Evolutionary conservation across 2,329 filamentous ascomycete species (phyloP).

Genomic region (Apiospora kogelbergensis): DNA sequence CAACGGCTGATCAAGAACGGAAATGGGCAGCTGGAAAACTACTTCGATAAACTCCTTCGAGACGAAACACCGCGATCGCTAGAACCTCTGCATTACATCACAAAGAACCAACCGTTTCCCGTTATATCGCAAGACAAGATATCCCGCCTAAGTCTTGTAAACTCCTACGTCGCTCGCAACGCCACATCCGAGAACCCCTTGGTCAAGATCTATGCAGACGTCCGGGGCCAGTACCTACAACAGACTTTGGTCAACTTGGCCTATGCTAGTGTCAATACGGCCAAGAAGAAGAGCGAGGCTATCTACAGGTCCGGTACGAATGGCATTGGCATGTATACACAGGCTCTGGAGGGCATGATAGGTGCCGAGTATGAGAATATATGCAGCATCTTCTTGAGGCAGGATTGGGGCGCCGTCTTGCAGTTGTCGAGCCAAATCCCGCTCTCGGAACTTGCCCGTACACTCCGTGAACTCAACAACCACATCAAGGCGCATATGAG

Average conservation of each 20-base stretch:
- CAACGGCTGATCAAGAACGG: slow-evolving; percentile 75
- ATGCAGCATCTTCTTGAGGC: slow-evolving; percentile 78
- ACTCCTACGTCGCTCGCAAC: slow-evolving; percentile 69
- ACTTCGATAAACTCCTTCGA: slow-evolving; percentile 75
- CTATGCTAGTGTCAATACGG: slow-evolving; percentile 79
- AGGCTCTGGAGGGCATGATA: slow-evolving; percentile 84
- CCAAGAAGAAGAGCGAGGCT: slow-evolving; percentile 80
- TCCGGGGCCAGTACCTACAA: slow-evolving; percentile 84
- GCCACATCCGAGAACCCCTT: slow-evolving; percentile 62
- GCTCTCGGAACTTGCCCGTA: slow-evolving; percentile 80
- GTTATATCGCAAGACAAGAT: slow-evolving; percentile 74
- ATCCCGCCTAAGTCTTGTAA: slow-evolving; percentile 75
- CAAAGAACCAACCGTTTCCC: slow-evolving; percentile 85
- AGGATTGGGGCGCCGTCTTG: slow-evolving; percentile 81
- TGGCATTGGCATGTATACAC: slow-evolving; percentile 86
- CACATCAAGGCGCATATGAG: slow-evolving; percentile 84
- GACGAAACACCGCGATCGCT: slow-evolving; percentile 76
- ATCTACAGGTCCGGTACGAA: slow-evolving; percentile 88
- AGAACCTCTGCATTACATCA: slow-evolving; percentile 90
- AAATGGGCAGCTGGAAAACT: slow-evolving; percentile 77
- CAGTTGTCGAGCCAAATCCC: slow-evolving; percentile 76
- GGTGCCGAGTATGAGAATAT: slow-evolving; percentile 89
- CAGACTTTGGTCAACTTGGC: slow-evolving; percentile 82
- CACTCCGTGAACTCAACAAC: slow-evolving; percentile 82
- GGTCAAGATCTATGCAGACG: slow-evolving; percentile 81